A percentile compares a stretch with the other conserved stretches of the same genome.
Conservation (phyloP, 306 rosid genomes). For the Cajanus cajan region DNA sequence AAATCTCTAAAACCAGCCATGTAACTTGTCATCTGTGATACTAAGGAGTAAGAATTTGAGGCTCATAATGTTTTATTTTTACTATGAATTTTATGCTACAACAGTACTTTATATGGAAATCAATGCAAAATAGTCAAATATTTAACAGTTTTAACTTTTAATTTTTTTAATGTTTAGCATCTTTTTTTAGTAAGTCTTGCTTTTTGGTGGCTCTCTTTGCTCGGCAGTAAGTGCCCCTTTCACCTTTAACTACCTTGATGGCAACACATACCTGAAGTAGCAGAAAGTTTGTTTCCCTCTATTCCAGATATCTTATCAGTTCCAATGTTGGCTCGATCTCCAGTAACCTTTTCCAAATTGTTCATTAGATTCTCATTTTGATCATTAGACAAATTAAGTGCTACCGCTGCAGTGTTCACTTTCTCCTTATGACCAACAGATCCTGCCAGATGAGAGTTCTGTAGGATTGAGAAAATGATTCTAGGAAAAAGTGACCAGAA, state of each 20-base stretch:
- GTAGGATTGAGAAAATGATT: conserved; percentile 31
- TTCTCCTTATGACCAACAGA: conserved; percentile 34
- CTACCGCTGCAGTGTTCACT: conserved; percentile 32
- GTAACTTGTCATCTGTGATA: neutral
- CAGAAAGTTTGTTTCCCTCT: conserved; percentile 33
- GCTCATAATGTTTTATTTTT: neutral
- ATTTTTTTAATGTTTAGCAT: neutral
- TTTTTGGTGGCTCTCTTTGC: neutral
- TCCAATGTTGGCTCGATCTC: conserved; percentile 25
- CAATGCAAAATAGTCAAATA: neutral
- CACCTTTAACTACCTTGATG: neutral
- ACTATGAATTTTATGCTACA: neutral
- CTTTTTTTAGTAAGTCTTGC: neutral
- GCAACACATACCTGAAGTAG: conserved; percentile 44
- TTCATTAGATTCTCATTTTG: conserved; percentile 29
- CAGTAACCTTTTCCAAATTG: conserved; percentile 21
- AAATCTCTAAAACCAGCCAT: neutral
- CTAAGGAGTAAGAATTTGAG: neutral
- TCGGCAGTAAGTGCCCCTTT: neutral
- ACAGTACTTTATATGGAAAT: neutral
- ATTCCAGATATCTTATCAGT: conserved; percentile 27
- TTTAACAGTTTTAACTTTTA: neutral
- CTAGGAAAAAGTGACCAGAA: conserved; percentile 15
- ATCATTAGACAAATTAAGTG: conserved; percentile 25
- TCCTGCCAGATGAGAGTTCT: conserved; percentile 49